Evolutionary conservation across 495 filamentous ascomycete genomes (phyloP).

Genomic region (Aspergillus campestris): DNA sequence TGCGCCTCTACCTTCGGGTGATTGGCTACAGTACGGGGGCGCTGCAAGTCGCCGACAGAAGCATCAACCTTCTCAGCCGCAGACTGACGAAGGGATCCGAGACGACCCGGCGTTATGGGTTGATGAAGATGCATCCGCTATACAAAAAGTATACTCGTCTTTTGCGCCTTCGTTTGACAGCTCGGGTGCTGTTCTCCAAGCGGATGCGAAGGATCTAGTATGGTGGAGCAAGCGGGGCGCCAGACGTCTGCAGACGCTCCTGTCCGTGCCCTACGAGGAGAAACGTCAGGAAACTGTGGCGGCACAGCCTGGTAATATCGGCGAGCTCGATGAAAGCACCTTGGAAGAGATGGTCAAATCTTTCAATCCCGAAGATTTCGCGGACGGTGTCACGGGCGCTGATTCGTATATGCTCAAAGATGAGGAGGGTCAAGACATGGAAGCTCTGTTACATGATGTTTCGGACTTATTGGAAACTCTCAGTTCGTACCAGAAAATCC

Average conservation of each 20-base stretch:
- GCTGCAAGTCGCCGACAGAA: conserved; percentile 36
- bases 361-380: conserved; percentile 35
- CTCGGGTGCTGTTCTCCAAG: conserved; percentile 61
- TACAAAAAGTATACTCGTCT: conserved; percentile 76
- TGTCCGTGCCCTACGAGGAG: conserved; percentile 33
- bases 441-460: conserved; percentile 70
- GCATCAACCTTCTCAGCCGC: conserved; percentile 14
- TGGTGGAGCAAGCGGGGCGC: conserved; percentile 81
- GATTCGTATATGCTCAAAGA: conserved; percentile 37
- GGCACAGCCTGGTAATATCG: conserved; percentile 37
- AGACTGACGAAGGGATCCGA: conserved; percentile 11
- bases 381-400: conserved; percentile 27
- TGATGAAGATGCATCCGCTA: conserved; percentile 45
- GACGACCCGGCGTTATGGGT: conserved; percentile 28
- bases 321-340: conserved; percentile 37
- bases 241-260: conserved; percentile 45
- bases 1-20: conserved; percentile 29
- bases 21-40: conserved; percentile 39
- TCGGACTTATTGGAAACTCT: conserved; percentile 79
- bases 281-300: conserved; percentile 27
- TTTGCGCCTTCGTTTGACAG: conserved; percentile 84
- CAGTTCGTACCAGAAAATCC: conserved; percentile 77
- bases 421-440: conserved; percentile 33
- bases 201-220: conserved; percentile 60
- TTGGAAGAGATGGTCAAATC: conserved; percentile 44